A percentile compares a stretch with the other conserved stretches of the same genome.
phyloP scores from a whole-genome alignment of 2,329 filamentous ascomycete genomes.

The Nakataea oryzae region DNA sequence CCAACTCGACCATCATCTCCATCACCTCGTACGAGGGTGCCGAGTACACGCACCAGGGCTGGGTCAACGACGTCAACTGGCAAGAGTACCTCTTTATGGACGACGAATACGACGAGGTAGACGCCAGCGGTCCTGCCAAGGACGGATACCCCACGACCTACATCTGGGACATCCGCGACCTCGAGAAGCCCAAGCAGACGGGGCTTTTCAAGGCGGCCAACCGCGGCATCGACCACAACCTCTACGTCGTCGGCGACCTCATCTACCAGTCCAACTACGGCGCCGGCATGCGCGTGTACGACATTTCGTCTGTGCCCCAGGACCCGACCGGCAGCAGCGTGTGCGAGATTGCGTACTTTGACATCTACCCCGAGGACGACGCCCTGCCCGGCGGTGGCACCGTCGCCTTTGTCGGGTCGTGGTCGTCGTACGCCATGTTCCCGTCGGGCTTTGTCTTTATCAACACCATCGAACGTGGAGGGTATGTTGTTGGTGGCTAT shows the following conservation, averaged over 20 bases:
- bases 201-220: conserved; percentile 26
- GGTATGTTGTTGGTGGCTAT: background rate
- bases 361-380: conserved; percentile 37
- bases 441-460: conserved; percentile 24
- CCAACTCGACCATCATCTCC: conserved; percentile 33
- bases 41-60: conserved; percentile 47
- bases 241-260: conserved; percentile 28
- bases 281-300: conserved; percentile 26
- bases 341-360: conserved; percentile 33
- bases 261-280: conserved; percentile 35
- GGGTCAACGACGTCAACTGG: conserved; percentile 32
- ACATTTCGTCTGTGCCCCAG: conserved; percentile 18
- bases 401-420: conserved; percentile 27
- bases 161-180: conserved; percentile 35
- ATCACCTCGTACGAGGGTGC: conserved; percentile 43
- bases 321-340: conserved; percentile 26
- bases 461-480: conserved; percentile 36
- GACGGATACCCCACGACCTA: conserved; percentile 35
- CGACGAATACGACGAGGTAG: conserved; percentile 40
- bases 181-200: conserved; percentile 29
- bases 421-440: conserved; percentile 34
- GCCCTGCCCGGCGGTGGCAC: conserved; percentile 20
- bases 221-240: conserved; percentile 32
- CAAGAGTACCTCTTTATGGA: conserved; percentile 35
- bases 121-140: conserved; percentile 8